A percentile compares a stretch with the other conserved stretches of the same genome.
These are phyloP conservation scores for Laetiporus sulphureus DNA, from an alignment of 1,284 basidiomycete genomes.

Conservation along the genomic window DNA sequence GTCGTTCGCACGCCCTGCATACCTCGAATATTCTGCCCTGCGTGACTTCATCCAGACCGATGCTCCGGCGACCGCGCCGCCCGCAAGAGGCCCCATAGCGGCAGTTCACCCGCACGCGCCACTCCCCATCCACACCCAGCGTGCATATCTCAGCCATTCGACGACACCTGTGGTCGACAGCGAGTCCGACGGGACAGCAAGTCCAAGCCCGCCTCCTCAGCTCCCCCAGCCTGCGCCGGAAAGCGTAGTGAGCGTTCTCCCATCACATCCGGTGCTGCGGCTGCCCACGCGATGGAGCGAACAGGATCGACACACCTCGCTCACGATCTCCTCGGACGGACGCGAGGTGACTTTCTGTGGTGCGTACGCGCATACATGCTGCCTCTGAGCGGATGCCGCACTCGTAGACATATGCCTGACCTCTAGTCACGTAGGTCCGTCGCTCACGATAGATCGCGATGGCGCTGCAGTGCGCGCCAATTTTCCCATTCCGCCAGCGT, in stretches of 20 bases:
- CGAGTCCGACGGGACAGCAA: conserved; percentile 54
- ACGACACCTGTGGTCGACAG: conserved; percentile 39
- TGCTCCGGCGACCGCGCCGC: conserved; percentile 32
- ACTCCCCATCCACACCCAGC: conserved; percentile 17
- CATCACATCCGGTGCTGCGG: conserved; percentile 40
- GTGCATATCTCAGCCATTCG: conserved; percentile 26
- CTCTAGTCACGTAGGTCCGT: conserved; percentile 32
- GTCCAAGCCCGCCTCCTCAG: conserved; percentile 33
- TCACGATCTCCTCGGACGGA: conserved; percentile 64
- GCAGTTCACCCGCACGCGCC: conserved; percentile 8
- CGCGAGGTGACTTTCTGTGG: conserved; percentile 67
- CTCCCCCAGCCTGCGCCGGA: conserved; percentile 22
- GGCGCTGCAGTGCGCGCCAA: conserved; percentile 76
- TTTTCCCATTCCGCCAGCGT: conserved; percentile 69
- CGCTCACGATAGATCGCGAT: conserved; percentile 64
- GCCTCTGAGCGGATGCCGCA: background rate
- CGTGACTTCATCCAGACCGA: conserved; percentile 65
- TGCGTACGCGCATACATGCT: conserved; percentile 18
- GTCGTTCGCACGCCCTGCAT: conserved; percentile 59
- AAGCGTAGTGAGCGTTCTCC: conserved; percentile 11
- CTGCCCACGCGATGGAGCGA: conserved; percentile 80
- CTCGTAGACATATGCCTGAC: too few species aligned
- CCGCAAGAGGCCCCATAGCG: conserved; percentile 25
- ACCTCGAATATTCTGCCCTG: conserved; percentile 69
- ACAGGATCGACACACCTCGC: conserved; percentile 47